Evolutionary conservation across 2,329 filamentous ascomycete genomes (phyloP), one percentile per base, ranked within the genome.

Genomic region (Epichloe sp.): DNA sequence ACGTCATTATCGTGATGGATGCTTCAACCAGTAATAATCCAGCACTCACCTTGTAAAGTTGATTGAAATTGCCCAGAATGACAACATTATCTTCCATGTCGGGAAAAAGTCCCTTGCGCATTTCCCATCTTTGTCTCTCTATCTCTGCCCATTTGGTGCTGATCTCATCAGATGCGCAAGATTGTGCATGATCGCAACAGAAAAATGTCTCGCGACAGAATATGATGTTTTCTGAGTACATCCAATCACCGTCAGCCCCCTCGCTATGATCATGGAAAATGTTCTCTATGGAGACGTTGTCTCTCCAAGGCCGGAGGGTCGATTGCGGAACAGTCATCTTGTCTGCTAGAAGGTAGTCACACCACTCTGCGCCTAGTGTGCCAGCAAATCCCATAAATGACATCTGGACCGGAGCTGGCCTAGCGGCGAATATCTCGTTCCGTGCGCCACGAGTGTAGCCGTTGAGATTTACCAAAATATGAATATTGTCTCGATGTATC

Each of bases 321-420:
- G 82, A 79, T 0, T 76, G 77, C 1, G 93, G 93, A 49, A 98
- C 84, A 0, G 93, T 89, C 1, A 85, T 91, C 48, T 85, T 76
- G 62, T 98, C 93, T 3, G 93, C 90, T 26, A 97, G 78, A 15
- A 98, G 82, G 62, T 98, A 98, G 65, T 98, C 93, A 59, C 93
- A 98, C 93, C 93, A 98, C 64, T 98, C 93, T 3, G 93, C 93
- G 5, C 93, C 93, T 1, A 98, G 72, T 0, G 91, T 96, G 10
- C 93, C 93, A 0, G 93, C 93, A 64, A 98, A 98, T 0, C 93
- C 93, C 93, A 98, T 98, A 62, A 98, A 98, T 0, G 93, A 95
- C 93, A 98, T 98, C 58, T 98, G 93, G 43, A 98, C 88, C 0
- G 93, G 93, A 2, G 90, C 89, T 15, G 93, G 88, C 26, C 94